phyloP scores from a whole-genome alignment of 352 stramenopile species.

The Elongisporangium anandrum region DNA sequence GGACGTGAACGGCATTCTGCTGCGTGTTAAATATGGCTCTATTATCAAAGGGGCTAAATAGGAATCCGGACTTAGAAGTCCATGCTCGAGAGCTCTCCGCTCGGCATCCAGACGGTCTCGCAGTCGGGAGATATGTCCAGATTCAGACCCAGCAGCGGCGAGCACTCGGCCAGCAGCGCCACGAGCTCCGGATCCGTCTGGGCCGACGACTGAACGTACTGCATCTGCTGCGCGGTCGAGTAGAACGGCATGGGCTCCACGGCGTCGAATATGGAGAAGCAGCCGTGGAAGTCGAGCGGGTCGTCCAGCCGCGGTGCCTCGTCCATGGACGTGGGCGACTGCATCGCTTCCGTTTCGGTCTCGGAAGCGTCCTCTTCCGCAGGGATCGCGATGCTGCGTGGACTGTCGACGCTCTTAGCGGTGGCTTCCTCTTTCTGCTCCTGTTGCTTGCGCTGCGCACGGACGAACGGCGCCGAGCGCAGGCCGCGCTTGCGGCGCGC shows the following conservation, averaged over 20 bases:
- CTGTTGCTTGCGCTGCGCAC: not conserved
- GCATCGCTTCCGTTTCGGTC: not conserved
- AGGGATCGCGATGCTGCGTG: not conserved
- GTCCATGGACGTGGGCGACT: not conserved
- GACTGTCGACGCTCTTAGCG: not conserved
- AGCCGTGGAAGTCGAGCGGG: constrained; percentile 26
- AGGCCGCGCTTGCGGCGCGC: constrained; percentile 40
- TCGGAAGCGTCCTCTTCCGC: not conserved
- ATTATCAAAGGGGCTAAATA: too few species aligned
- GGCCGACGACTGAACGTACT: not conserved
- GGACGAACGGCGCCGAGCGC: constrained; percentile 3
- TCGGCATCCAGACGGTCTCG: not conserved
- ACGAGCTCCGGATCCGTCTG: not conserved
- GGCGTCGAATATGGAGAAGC: constrained; percentile 9
- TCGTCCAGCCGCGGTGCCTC: constrained; percentile 10
- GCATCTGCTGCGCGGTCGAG: not conserved
- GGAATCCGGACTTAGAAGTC: not conserved
- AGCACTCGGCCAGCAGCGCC: not conserved
- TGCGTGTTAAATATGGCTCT: too few species aligned
- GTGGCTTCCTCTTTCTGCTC: not conserved
- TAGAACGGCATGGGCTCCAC: not conserved
- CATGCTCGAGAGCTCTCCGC: not conserved
- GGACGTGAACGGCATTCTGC: too few species aligned
- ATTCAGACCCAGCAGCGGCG: not conserved
- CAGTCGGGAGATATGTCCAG: not conserved